These are phyloP conservation scores for Xylaria polymorpha DNA, from an alignment of 2,329 filamentous ascomycete species.

Conservation along the genomic window DNA sequence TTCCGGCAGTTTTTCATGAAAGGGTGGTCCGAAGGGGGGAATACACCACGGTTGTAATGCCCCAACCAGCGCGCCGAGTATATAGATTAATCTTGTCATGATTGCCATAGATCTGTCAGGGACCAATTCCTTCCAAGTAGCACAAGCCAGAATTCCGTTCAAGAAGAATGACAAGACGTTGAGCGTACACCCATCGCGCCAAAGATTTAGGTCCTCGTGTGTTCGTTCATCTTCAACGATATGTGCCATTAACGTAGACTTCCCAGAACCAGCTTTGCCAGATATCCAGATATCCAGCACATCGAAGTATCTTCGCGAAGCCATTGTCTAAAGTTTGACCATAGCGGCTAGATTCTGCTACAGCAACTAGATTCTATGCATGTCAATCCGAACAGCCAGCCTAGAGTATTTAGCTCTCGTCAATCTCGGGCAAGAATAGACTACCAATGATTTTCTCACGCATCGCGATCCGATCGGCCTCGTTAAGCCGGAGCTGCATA, in stretches of 20 bases:
- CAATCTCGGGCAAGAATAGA: conserved; percentile 2
- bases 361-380: neutral
- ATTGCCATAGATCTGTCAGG: neutral
- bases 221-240: conserved; percentile 27
- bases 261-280: conserved; percentile 36
- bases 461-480: neutral
- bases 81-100: neutral
- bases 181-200: conserved; percentile 18
- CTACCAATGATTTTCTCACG: neutral
- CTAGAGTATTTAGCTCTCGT: neutral
- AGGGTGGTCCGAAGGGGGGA: too few relatives aligned
- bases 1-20: neutral
- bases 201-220: neutral
- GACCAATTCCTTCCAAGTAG: conserved; percentile 9
- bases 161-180: conserved; percentile 37
- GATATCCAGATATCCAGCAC: conserved; percentile 39
- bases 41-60: too few relatives aligned
- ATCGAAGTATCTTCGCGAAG: conserved; percentile 24
- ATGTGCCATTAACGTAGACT: conserved; percentile 36
- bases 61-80: neutral
- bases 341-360: neutral
- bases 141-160: neutral
- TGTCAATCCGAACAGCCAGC: neutral
- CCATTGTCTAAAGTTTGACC: conserved; percentile 32
- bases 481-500: neutral